Percentiles rank a stretch among this genome's conserved stretches.
Evolutionary conservation across 805 yeast species (phyloP).

Genomic region (Metschnikowia reukaufii): DNA sequence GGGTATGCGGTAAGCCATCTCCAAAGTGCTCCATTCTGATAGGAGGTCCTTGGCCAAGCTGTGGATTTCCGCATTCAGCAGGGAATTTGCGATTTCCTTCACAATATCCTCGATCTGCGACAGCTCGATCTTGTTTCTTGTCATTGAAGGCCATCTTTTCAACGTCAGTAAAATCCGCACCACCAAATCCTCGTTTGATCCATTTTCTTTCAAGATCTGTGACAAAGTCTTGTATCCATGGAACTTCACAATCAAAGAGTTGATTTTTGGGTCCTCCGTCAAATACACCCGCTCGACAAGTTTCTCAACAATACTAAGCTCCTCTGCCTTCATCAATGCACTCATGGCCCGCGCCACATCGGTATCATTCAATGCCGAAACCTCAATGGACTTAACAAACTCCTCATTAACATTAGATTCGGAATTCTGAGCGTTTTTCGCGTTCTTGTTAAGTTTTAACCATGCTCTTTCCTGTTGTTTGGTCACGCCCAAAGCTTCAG

Average conservation of each 20-base stretch:
- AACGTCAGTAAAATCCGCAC: slow-evolving; percentile 57
- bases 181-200: slow-evolving; percentile 40
- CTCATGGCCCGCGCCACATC: slow-evolving; percentile 81
- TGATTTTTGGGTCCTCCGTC: slow-evolving; percentile 50
- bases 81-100: slow-evolving; percentile 33
- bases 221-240: slow-evolving; percentile 87
- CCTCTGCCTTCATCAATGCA: slow-evolving; percentile 75
- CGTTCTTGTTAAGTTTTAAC: slow-evolving; percentile 57
- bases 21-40: slow-evolving; percentile 67
- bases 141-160: slow-evolving; percentile 52
- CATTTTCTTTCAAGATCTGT: slow-evolving; percentile 48
- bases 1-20: slow-evolving; percentile 85
- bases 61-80: slow-evolving; percentile 29
- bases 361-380: slow-evolving; percentile 48
- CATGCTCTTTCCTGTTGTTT: slow-evolving; percentile 68
- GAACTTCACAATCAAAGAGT: slow-evolving; percentile 62
- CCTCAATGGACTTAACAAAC: slow-evolving; percentile 60
- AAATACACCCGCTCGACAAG: slow-evolving; percentile 66
- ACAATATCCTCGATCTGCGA: slow-evolving; percentile 72
- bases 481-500: slow-evolving; percentile 83
- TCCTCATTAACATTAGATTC: slow-evolving; percentile 62
- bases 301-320: slow-evolving; percentile 58
- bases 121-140: slow-evolving; percentile 72
- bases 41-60: slow-evolving; percentile 47
- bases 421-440: slow-evolving; percentile 47